Conservation (phyloP, 352 stramenopile species). For the Thalassiosira livingstoniorum region DNA sequence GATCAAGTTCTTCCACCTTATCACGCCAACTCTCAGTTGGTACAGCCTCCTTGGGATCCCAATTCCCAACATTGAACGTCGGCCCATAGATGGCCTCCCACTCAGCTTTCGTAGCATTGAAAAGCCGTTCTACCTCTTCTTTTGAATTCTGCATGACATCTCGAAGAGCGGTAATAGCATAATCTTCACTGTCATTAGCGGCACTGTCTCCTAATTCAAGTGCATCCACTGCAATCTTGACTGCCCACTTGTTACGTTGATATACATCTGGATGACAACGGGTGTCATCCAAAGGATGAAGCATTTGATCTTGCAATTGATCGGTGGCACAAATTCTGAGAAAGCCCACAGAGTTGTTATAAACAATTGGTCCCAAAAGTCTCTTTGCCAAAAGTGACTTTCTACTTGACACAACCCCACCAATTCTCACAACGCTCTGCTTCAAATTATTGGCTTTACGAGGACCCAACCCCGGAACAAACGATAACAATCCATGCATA, state of each 20-base stretch:
- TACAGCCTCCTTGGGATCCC: slow-evolving; percentile 76
- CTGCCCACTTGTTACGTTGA: slow-evolving; percentile 79
- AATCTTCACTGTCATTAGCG: slow-evolving; percentile 60
- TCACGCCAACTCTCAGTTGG: slow-evolving; percentile 78
- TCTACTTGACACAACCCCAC: slow-evolving; percentile 67
- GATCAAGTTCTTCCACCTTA: slow-evolving; percentile 86
- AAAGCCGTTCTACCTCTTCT: slow-evolving; percentile 77
- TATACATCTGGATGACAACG: slow-evolving; percentile 87
- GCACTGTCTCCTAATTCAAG: slow-evolving; percentile 75
- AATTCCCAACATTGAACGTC: slow-evolving; percentile 79
- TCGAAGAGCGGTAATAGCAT: slow-evolving; percentile 69
- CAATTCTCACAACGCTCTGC: slow-evolving; percentile 73
- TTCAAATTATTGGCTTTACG: slow-evolving; percentile 86
- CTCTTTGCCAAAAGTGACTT: slow-evolving; percentile 77
- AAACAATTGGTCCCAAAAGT: slow-evolving; percentile 82
- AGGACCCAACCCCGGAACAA: slow-evolving; percentile 87
- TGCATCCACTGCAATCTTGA: slow-evolving; percentile 86
- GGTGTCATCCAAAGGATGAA: slow-evolving; percentile 86
- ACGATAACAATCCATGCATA: slow-evolving; percentile 81
- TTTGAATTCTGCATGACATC: slow-evolving; percentile 84
- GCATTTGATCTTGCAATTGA: slow-evolving; percentile 70
- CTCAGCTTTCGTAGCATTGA: slow-evolving; percentile 76
- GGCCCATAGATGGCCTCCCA: slow-evolving; percentile 78
- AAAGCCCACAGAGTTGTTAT: slow-evolving; percentile 87
- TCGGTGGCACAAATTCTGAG: slow-evolving; percentile 80